Percentiles rank a stretch among this genome's conserved stretches.
phyloP scores from a whole-genome alignment of 2,329 filamentous ascomycete genomes.

The Diaporthe sp. region DNA sequence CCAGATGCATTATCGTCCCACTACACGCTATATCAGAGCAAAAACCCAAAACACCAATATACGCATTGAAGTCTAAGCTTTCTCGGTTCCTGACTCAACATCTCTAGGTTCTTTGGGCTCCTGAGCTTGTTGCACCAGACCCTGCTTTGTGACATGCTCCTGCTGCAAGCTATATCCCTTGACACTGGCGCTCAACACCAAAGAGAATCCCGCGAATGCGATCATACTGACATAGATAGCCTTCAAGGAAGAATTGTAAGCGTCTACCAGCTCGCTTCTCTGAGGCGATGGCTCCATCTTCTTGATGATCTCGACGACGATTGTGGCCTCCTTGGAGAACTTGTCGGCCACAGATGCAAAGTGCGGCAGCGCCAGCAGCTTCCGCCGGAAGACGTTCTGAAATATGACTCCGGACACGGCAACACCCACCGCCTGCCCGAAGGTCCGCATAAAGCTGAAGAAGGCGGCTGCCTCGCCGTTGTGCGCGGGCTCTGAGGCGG shows the following conservation, averaged over 20 bases:
- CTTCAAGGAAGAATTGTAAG: slow-evolving; percentile 51
- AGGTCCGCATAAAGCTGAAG: slow-evolving; percentile 76
- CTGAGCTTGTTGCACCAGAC: slow-evolving; percentile 13
- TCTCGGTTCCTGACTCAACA: neutral
- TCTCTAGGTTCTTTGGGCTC: neutral
- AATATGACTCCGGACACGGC: slow-evolving; percentile 78
- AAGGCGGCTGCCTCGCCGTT: slow-evolving; percentile 73
- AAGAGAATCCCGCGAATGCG: slow-evolving; percentile 47
- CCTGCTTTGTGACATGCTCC: slow-evolving; percentile 51
- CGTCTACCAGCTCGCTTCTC: slow-evolving; percentile 49
- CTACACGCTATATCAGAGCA: neutral
- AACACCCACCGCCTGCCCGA: slow-evolving; percentile 76
- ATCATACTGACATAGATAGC: slow-evolving; percentile 53
- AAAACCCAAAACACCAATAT: neutral
- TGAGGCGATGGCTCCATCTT: slow-evolving; percentile 56
- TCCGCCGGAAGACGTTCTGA: slow-evolving; percentile 72
- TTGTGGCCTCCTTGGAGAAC: slow-evolving; percentile 71
- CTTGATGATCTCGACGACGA: slow-evolving; percentile 71
- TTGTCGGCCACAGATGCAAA: slow-evolving; percentile 58
- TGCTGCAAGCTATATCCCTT: slow-evolving; percentile 51
- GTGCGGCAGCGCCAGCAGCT: slow-evolving; percentile 60
- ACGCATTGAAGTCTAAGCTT: neutral
- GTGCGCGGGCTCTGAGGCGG: slow-evolving; percentile 61
- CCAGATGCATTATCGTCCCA: neutral
- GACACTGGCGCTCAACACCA: slow-evolving; percentile 48